phyloP scores from a whole-genome alignment of 2,329 filamentous ascomycete genomes.

The Alternaria alternata region DNA sequence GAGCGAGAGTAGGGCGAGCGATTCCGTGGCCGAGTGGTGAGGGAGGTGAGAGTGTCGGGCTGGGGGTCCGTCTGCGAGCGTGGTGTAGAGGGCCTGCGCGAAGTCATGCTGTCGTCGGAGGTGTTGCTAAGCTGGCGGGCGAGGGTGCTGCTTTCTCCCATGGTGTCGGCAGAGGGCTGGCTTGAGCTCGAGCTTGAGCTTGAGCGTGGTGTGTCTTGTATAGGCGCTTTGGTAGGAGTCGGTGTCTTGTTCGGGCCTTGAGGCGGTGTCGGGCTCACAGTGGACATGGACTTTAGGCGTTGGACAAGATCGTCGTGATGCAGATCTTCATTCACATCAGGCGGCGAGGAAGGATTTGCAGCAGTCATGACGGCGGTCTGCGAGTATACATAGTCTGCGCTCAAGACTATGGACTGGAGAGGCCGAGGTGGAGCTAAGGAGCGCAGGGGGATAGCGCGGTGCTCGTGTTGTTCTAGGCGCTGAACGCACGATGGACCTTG shows the following conservation, averaged over 20 bases:
- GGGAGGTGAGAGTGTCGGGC: conserved; percentile 27
- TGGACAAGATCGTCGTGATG: conserved; percentile 33
- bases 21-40: conserved; percentile 50
- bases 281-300: conserved; percentile 33
- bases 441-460: conserved; percentile 26
- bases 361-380: conserved; percentile 40
- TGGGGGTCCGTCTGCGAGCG: conserved; percentile 52
- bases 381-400: conserved; percentile 40
- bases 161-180: conserved; percentile 19
- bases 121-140: conserved; percentile 37
- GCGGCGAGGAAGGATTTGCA: conserved; percentile 26
- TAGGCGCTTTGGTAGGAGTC: conserved; percentile 5
- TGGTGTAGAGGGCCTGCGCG: conserved; percentile 46
- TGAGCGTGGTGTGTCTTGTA: conserved; percentile 5
- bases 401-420: conserved; percentile 7
- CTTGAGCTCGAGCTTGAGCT: background rate
- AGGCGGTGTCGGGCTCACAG: conserved; percentile 18
- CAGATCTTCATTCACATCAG: conserved; percentile 18
- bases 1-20: conserved; percentile 57
- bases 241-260: conserved; percentile 15
- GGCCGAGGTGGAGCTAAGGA: conserved; percentile 25
- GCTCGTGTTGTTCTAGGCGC: conserved; percentile 28
- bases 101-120: conserved; percentile 30
- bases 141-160: conserved; percentile 34
- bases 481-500: conserved; percentile 43